These are phyloP conservation scores for Claviceps fusiformis DNA, from an alignment of 2,329 filamentous ascomycete species.

Conservation along the genomic window DNA sequence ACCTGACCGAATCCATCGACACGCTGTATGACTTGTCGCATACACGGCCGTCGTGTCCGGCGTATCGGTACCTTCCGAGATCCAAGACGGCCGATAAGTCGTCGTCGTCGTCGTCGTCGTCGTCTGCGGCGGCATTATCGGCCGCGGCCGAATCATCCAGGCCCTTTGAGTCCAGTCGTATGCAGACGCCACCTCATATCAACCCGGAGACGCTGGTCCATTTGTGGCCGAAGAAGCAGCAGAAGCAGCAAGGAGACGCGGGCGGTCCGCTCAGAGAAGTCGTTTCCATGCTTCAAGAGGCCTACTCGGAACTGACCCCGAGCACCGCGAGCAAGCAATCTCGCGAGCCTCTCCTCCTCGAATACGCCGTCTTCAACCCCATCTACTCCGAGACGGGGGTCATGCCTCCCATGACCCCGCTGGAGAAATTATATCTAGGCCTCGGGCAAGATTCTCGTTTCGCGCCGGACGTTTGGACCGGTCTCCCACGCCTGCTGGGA, in stretches of 20 bases:
- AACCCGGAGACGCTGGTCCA: constrained; percentile 39
- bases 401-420: constrained; percentile 49
- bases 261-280: constrained; percentile 29
- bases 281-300: constrained; percentile 34
- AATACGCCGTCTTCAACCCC: constrained; percentile 53
- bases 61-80: constrained; percentile 2
- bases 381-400: constrained; percentile 50
- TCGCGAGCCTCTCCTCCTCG: constrained; percentile 49
- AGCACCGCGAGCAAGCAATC: constrained; percentile 27
- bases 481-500: constrained; percentile 46
- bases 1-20: constrained; percentile 66
- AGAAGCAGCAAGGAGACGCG: constrained; percentile 22
- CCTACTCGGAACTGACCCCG: constrained; percentile 34
- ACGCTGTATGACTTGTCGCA: constrained; percentile 65
- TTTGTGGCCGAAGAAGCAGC: constrained; percentile 18
- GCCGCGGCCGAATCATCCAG: constrained; percentile 28
- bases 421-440: constrained; percentile 47
- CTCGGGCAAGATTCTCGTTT: constrained; percentile 40
- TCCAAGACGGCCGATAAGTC: constrained; percentile 22
- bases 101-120: background rate
- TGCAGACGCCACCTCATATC: constrained; percentile 48
- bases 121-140: constrained; percentile 6
- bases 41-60: constrained; percentile 35
- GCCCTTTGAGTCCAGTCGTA: constrained; percentile 45
- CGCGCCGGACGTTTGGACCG: constrained; percentile 42